Evolutionary conservation across 306 rosid species (phyloP).

Genomic region (Castanea sativa): DNA sequence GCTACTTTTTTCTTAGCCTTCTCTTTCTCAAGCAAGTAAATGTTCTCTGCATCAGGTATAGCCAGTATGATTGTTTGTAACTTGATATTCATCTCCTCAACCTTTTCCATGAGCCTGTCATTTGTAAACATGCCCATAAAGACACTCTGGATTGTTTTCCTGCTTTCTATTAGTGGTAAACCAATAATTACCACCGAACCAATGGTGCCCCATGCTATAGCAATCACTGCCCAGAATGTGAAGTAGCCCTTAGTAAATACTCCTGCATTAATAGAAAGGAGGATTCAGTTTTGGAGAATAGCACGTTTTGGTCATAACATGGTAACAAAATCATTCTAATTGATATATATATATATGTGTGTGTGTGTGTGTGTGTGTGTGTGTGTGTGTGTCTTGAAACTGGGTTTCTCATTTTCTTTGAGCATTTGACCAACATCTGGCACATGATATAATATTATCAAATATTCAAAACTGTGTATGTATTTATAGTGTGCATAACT

Average conservation of each 20-base stretch:
- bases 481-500: too few species aligned
- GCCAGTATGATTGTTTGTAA: constrained; percentile 59
- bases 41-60: constrained; percentile 73
- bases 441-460: too few species aligned
- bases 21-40: constrained; percentile 68
- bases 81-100: constrained; percentile 70
- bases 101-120: constrained; percentile 68
- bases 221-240: constrained; percentile 83
- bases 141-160: constrained; percentile 64
- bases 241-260: constrained; percentile 67
- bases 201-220: constrained; percentile 85
- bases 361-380: too few species aligned
- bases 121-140: constrained; percentile 70
- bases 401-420: too few species aligned
- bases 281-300: not conserved
- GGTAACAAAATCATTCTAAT: too few species aligned
- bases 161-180: constrained; percentile 68
- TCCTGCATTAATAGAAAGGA: constrained; percentile 43
- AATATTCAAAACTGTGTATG: too few species aligned
- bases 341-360: too few species aligned
- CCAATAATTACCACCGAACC: constrained; percentile 75
- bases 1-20: constrained; percentile 49
- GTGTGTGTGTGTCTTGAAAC: too few species aligned
- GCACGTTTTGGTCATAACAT: not conserved
- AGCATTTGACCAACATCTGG: too few species aligned